Percentiles rank a stretch among this genome's conserved stretches.
Evolutionary conservation across 768 basidiomycete genomes (phyloP).

Genomic region (Auricularia sp.): DNA sequence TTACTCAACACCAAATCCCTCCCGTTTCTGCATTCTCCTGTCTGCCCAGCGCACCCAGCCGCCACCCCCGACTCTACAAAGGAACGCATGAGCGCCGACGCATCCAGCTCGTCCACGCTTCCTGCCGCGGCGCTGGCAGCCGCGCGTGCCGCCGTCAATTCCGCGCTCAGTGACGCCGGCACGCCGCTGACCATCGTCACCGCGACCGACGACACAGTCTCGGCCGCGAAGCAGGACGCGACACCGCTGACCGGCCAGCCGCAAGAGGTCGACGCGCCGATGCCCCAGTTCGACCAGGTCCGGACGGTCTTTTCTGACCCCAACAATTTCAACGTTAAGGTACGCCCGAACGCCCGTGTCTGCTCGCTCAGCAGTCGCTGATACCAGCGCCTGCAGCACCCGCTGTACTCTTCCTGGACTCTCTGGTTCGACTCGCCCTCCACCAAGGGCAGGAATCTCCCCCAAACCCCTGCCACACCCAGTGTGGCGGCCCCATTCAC

Average conservation of each 20-base stretch:
- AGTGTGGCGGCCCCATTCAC: constrained; percentile 32
- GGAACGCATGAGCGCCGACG: constrained; percentile 15
- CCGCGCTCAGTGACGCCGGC: constrained; percentile 36
- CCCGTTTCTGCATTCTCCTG: constrained; percentile 1
- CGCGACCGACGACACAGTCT: neutral
- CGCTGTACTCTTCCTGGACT: constrained; percentile 89
- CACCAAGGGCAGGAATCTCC: constrained; percentile 81
- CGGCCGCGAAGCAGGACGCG: constrained; percentile 1
- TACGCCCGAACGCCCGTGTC: constrained; percentile 36
- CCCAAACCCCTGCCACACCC: constrained; percentile 76
- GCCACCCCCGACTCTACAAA: neutral
- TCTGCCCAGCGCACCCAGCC: neutral
- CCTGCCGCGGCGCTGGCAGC: constrained; percentile 63
- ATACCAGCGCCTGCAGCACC: constrained; percentile 49
- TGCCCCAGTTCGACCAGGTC: constrained; percentile 74
- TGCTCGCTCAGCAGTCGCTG: neutral
- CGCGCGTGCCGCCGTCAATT: constrained; percentile 65
- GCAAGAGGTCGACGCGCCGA: constrained; percentile 58
- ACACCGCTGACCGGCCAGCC: constrained; percentile 48
- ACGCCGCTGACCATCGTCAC: constrained; percentile 1
- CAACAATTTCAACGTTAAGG: constrained; percentile 94
- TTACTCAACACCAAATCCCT: neutral
- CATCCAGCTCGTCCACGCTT: constrained; percentile 40
- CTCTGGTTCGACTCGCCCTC: constrained; percentile 96
- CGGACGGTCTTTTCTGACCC: constrained; percentile 91